Conservation (phyloP, 371 early-diverging fungal genomes). For the Nematocida major region DNA sequence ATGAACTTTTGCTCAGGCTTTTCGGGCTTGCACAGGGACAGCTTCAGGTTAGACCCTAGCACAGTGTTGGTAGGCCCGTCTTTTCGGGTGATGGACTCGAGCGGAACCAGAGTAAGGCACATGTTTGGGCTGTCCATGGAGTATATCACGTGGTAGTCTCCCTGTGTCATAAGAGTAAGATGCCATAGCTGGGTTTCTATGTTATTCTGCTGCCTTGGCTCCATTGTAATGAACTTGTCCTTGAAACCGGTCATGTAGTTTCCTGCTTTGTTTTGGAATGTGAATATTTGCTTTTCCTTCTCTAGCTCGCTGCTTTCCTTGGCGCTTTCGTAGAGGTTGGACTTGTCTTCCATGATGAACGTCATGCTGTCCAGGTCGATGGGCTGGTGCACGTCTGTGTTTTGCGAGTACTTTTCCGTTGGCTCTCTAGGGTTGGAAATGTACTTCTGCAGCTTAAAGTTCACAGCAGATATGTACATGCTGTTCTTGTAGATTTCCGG, state of each 20-base stretch:
- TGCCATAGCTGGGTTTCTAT: not conserved
- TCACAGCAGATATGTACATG: not conserved
- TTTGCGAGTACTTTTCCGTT: not conserved
- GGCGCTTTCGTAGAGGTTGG: not conserved
- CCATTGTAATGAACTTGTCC: not conserved
- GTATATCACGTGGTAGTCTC: not conserved
- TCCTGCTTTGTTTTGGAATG: not conserved
- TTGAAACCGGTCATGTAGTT: slow-evolving; percentile 2
- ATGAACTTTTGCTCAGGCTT: not conserved
- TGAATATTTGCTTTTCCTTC: not conserved
- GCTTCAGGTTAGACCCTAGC: not conserved
- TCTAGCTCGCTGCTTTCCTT: too few relatives aligned
- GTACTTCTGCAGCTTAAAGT: slow-evolving; percentile 1
- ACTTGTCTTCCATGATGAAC: not conserved
- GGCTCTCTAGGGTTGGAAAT: not conserved
- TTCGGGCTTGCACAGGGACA: not conserved
- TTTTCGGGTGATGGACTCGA: not conserved
- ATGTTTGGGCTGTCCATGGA: not conserved
- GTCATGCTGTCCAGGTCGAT: not conserved
- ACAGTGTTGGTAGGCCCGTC: not conserved
- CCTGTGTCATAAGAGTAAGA: not conserved
- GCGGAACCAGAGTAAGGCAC: not conserved
- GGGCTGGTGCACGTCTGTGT: not conserved
- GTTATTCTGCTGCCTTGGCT: not conserved
- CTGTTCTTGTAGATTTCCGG: not conserved